Base-by-base conservation (phyloP, 2,329 filamentous ascomycete species). In the Mycosphaerella sp. region DNA sequence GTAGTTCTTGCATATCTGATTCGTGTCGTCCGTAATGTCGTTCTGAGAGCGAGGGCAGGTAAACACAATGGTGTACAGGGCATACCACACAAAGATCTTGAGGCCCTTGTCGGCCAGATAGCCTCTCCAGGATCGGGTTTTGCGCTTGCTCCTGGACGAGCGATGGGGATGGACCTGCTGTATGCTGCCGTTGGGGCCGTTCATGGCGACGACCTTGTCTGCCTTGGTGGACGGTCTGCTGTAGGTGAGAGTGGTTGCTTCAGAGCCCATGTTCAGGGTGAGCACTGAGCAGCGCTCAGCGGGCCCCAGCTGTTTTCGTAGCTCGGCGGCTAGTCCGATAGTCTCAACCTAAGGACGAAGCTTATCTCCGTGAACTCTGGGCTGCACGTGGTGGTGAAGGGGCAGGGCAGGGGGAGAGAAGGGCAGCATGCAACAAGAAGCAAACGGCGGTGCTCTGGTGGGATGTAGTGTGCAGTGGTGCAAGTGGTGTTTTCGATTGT, bases 1-100 rank as follows among this genome's bases (percentile, higher is more conserved):
- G 64, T 96, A 96, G 8, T 87, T 85, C 66, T 85, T 85, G 80
- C 93, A 98, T 58, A 97, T 80, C 59, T 75, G 79, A 0, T 91
- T 87, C 1, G 89, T 87, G 31, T 78, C 73, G 26, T 86, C 81
- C 64, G 82, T 80, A 65, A 93, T 81, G 26, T 82, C 78, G 29
- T 84, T 80, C 56, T 85, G 73, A 7, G 81, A 82, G 2, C 83
- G 76, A 10, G 92, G 92, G 70, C 92, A 98, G 57, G 85, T 82
- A 69, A 98, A 87, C 55, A 92, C 73, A 52, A 93, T 75, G 23
- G 87, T 93, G 57, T 90, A 71, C 60, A 97, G 83, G 36, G 84
- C 80, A 69, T 93, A 95, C 92, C 92, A 98, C 17, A 89, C 86
- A 54, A 85, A 71, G 43, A 96, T 71, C 66, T 92, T 69, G 52